Evolutionary conservation across 1,284 basidiomycete species (phyloP), one percentile per base, ranked within the genome.

Genomic region (Ganoderma leucocontextum): DNA sequence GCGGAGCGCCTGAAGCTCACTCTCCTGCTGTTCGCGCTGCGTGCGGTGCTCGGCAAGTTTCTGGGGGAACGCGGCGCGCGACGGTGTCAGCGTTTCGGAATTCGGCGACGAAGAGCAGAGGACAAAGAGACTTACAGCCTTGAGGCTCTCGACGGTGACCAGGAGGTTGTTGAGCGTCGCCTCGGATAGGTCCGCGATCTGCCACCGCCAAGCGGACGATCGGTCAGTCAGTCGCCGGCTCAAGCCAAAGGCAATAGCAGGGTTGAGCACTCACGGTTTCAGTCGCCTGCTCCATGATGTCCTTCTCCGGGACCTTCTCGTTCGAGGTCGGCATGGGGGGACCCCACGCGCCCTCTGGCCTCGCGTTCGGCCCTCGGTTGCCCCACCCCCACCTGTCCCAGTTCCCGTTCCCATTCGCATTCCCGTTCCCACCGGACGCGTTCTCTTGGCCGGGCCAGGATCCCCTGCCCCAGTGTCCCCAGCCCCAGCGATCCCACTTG

Each of bases 141-240:
- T 91, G 63, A 92, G 79, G 49, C 82, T 78, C 73, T 90, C 86
- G 53, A 89, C 82, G 1, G 84, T 87, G 35, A 79, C 77, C 60
- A 91, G 76, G 53, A 91, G 82, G 29, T 84, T 83, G 64, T 91
- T 90, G 22, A 92, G 83, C 0, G 91, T 90, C n/a, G 85, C 83
- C 77, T 92, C 91, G 3, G 91, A 91, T 65, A 91, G 76, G 59
- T 91, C 90, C 17, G 81, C 79, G 80, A 90, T 84, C 91, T 92
- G 68, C 39, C 17, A 64, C 47, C 49, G 25, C 36, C 39, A 15
- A 57, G 42, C 47, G 36, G 60, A 61, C 65, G 29, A 59, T 62
- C 13, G 33, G 72, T 36, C 58, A 38, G 2, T 8, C 47, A 29
- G 1, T 29, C 29, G 29, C 29, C n/a, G 44, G 29, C 41, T 36